Evolutionary conservation across 176 grass and related monocot species (phyloP), one percentile per base, ranked within the genome.

Genomic region (Aegilops bicornis): DNA sequence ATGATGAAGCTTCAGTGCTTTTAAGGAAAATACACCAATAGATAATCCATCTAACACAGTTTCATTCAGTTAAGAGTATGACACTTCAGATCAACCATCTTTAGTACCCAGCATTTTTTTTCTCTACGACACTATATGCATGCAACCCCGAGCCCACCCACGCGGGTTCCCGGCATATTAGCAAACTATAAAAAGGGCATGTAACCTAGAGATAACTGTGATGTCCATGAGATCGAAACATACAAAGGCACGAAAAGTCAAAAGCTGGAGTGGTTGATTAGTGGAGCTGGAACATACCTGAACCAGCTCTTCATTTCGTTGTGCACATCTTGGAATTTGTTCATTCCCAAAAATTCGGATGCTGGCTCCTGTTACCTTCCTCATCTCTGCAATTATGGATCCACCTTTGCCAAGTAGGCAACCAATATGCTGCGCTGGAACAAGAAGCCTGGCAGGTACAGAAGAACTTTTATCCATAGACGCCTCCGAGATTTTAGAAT

Each of bases 391-490:
- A 70, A 96, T 91, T 82, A 96, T 91, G 16, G 83, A 83, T 32
- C 94, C 94, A 87, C 94, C 91, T 91, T 93, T 93, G 65, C 94
- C 94, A 79, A 93, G 87, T 19, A 96, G 78, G 56, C 89, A 91
- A 85, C 90, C 91, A 12, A 96, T 96, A 86, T 96, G 89, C 33
- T 93, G 94, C 32, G 89, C 62, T 77, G 94, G 91, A 84, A 96
- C 91, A 82, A 96, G 91, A 84, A 96, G 91, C 84, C 94, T 93
- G 79, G 94, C 94, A 79, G 89, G 76, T 79, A 81, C 72, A 80
- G 86, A 35, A 77, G 86, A 87, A 85, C 58, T 88, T 93, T 85
- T 93, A 88, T 93, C 91, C 37, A 93, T 79, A 76, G 87, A 92
- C 40, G 68, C 45, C 79, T 96, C 94, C 13, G 84, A 82, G 76